Conservation (phyloP, 2,329 filamentous ascomycete genomes). For the Penicillium sp. region DNA sequence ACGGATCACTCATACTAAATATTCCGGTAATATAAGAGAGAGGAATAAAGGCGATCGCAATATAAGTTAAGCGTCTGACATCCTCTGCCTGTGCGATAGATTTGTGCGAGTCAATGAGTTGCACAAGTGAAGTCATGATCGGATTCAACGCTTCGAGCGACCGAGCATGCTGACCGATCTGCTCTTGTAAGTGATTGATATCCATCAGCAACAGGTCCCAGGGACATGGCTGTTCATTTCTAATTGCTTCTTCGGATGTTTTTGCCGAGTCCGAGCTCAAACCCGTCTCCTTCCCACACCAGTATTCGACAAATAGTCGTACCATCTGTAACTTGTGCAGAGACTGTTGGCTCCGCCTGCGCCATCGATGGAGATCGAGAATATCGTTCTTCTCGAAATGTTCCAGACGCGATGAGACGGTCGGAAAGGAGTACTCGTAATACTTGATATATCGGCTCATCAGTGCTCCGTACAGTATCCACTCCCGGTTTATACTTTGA, state of each 20-base stretch:
- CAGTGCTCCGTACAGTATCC: background rate
- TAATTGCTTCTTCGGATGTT: no score
- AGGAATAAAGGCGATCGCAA: background rate
- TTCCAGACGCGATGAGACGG: background rate
- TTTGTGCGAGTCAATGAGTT: background rate
- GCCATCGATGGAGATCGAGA: background rate
- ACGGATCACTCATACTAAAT: background rate
- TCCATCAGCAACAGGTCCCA: background rate
- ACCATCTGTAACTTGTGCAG: background rate
- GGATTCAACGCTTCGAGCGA: background rate
- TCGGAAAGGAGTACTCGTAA: constrained; percentile 1
- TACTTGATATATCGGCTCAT: constrained; percentile 5
- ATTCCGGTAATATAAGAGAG: background rate
- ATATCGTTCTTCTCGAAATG: background rate
- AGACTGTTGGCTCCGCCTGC: constrained; percentile 1
- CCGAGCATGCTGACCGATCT: background rate
- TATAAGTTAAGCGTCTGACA: background rate
- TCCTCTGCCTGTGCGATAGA: background rate
- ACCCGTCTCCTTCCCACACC: background rate
- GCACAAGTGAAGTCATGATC: background rate
- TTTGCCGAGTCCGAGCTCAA: no score
- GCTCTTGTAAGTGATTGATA: background rate
- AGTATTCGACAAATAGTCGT: background rate
- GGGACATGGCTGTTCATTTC: background rate
- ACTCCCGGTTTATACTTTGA: background rate